phyloP scores from a whole-genome alignment of 352 stramenopile genomes.

The Elongisporangium prolatum region DNA sequence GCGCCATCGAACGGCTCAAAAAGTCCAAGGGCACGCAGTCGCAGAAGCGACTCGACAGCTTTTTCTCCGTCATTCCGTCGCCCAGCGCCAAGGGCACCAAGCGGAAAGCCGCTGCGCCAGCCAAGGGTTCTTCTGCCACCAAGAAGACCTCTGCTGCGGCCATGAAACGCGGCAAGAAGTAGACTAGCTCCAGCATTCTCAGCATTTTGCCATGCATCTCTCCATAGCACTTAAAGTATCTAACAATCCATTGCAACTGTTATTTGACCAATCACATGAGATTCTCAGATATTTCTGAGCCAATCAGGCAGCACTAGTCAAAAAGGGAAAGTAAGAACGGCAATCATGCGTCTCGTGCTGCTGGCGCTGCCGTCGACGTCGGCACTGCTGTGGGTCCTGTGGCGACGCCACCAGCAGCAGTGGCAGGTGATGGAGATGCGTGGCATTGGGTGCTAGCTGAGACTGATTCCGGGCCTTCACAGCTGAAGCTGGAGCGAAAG shows the following conservation, averaged over 20 bases:
- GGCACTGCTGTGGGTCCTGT: conserved; percentile 19
- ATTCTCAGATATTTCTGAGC: not conserved
- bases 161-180: conserved; percentile 69
- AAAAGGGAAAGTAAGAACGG: not conserved
- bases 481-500: conserved; percentile 36
- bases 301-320: not conserved
- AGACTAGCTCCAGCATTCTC: conserved; percentile 5
- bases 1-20: conserved; percentile 94
- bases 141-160: conserved; percentile 29
- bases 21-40: conserved; percentile 94
- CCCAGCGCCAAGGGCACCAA: conserved; percentile 34
- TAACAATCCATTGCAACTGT: not conserved
- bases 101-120: conserved; percentile 41
- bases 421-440: conserved; percentile 9
- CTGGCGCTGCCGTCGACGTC: conserved; percentile 23
- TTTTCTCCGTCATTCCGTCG: conserved; percentile 90
- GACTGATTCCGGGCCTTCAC: not conserved
- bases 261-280: not conserved
- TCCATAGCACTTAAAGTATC: not conserved
- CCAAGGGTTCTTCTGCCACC: conserved; percentile 14
- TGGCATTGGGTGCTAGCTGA: conserved; percentile 3
- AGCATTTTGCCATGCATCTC: not conserved
- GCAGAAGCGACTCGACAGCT: conserved; percentile 96
- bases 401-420: conserved; percentile 11
- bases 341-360: conserved; percentile 5